Evolutionary conservation across 2,329 filamentous ascomycete species (phyloP).

Genomic region (Zasmidium cellare): DNA sequence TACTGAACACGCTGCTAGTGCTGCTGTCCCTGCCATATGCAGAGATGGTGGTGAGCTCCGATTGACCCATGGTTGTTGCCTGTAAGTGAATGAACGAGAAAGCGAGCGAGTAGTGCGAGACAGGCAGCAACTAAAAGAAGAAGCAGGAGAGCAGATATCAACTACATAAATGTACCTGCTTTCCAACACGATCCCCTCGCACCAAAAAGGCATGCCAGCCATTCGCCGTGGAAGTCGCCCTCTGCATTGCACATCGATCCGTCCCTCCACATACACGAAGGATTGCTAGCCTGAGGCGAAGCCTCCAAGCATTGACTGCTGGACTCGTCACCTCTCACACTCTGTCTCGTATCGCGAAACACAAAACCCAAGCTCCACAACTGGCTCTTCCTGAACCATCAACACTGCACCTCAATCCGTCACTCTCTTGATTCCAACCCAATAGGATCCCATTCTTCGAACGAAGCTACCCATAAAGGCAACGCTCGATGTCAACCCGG

Average conservation of each 20-base stretch:
- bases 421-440: background rate
- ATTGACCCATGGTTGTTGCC: background rate
- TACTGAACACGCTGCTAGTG: background rate
- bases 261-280: background rate
- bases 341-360: conserved; percentile 1
- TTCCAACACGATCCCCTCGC: background rate
- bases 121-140: background rate
- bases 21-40: background rate
- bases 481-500: background rate
- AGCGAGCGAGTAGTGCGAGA: background rate
- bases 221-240: too few species aligned
- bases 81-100: background rate
- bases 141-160: background rate
- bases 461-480: background rate
- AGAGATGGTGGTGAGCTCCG: background rate
- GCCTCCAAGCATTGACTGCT: background rate
- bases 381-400: background rate
- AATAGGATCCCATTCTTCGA: background rate
- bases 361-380: background rate
- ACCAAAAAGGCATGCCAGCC: too few species aligned
- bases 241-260: background rate
- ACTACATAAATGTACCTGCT: background rate
- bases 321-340: background rate
- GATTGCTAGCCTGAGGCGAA: background rate
- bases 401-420: background rate